Evolutionary conservation across 345 rosid species (phyloP).

Genomic region (Arabis hirsuta): DNA sequence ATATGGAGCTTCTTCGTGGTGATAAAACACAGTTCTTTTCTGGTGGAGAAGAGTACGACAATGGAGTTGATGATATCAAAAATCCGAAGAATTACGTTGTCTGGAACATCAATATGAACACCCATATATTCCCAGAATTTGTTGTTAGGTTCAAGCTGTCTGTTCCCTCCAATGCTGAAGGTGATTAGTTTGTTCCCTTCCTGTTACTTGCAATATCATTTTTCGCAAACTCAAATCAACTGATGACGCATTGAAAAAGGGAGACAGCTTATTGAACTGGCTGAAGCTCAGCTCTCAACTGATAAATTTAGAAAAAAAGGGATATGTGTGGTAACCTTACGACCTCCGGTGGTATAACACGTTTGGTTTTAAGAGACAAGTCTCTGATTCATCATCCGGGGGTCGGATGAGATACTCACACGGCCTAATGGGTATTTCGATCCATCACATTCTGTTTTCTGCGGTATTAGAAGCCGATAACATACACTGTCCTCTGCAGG

Average conservation of each 20-base stretch:
- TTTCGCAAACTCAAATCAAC: slow-evolving; percentile 34
- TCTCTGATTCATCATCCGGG: slow-evolving; percentile 49
- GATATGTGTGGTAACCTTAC: slow-evolving; percentile 45
- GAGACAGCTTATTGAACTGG: slow-evolving; percentile 46
- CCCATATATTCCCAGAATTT: slow-evolving; percentile 87
- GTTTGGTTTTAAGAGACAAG: slow-evolving; percentile 48
- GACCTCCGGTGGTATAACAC: slow-evolving; percentile 48
- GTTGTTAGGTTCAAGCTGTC: slow-evolving; percentile 87
- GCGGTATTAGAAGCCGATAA: slow-evolving; percentile 37
- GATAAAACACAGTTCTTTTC: slow-evolving; percentile 66
- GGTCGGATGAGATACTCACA: slow-evolving; percentile 54
- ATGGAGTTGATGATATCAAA: slow-evolving; percentile 77
- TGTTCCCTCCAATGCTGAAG: slow-evolving; percentile 54
- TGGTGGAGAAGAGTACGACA: slow-evolving; percentile 70
- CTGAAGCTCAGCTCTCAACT: slow-evolving; percentile 48
- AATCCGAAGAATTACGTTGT: slow-evolving; percentile 64
- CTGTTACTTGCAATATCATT: background rate
- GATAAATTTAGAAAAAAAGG: slow-evolving; percentile 29
- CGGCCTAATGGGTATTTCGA: slow-evolving; percentile 42
- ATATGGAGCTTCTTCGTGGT: slow-evolving; percentile 67
- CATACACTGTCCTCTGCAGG: slow-evolving; percentile 58
- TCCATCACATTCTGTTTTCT: slow-evolving; percentile 33
- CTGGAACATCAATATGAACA: slow-evolving; percentile 87
- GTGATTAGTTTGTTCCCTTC: slow-evolving; percentile 55
- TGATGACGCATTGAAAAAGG: slow-evolving; percentile 47